These are phyloP conservation scores for Trichopus zeylanicus DNA, from an alignment of 116 monocot species.

Conservation along the genomic window DNA sequence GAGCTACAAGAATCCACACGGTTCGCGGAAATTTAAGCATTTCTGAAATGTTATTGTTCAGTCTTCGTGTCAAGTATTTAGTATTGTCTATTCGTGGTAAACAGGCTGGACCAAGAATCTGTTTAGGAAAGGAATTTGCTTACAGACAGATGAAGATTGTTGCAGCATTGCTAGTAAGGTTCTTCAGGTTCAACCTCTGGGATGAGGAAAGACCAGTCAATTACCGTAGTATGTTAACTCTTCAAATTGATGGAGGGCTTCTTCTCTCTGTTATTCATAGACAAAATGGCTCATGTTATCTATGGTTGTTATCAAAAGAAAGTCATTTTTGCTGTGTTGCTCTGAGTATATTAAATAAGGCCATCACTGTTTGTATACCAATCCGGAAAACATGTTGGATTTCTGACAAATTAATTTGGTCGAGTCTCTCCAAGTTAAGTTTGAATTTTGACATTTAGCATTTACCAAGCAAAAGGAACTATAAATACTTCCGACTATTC, in stretches of 20 bases:
- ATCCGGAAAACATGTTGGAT: too few species aligned
- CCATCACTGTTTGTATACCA: too few species aligned
- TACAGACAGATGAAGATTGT: slow-evolving; percentile 60
- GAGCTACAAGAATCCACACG: neutral
- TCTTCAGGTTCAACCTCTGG: slow-evolving; percentile 27
- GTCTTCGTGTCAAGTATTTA: neutral
- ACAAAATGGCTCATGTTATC: neutral
- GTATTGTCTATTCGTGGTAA: neutral
- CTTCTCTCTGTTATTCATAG: neutral
- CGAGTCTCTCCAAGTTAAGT: too few species aligned
- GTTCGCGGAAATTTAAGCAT: too few species aligned
- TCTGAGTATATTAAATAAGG: too few species aligned
- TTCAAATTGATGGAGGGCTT: slow-evolving; percentile 11
- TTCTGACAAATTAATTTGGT: too few species aligned
- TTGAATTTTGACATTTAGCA: too few species aligned
- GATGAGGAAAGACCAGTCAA: slow-evolving; percentile 11
- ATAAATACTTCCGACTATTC: too few species aligned
- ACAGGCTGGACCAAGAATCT: slow-evolving; percentile 57
- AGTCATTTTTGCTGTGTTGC: too few species aligned
- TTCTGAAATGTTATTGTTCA: neutral
- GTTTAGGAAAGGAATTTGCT: slow-evolving; percentile 59
- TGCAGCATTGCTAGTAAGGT: slow-evolving; percentile 19
- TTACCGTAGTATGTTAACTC: slow-evolving; percentile 6
- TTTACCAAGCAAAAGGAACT: too few species aligned
- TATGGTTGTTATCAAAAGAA: too few species aligned